A percentile compares a stretch with the other conserved stretches of the same genome.
phyloP scores from a whole-genome alignment of 495 filamentous ascomycete species.

The Podospora appendiculata region DNA sequence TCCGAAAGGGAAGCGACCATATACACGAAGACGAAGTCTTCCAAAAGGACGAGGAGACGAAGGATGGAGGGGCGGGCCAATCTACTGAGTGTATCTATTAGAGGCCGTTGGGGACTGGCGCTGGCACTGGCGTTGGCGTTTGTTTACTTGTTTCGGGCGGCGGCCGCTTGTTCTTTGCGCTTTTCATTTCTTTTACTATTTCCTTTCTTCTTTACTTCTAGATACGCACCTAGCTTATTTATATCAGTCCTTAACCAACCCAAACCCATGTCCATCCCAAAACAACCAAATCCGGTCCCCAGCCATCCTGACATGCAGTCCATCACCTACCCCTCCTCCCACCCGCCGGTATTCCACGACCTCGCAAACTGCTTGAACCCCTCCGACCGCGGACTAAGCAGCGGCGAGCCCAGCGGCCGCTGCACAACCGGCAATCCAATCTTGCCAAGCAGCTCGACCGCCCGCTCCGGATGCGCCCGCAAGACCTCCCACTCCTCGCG shows the following conservation, averaged over 20 bases:
- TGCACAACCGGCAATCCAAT: slow-evolving; percentile 48
- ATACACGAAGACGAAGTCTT: not conserved
- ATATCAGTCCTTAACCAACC: too few species aligned
- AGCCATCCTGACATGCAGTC: too few species aligned
- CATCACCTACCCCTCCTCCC: not conserved
- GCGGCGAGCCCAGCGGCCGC: not conserved
- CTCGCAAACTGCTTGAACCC: not conserved
- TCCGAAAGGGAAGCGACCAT: too few species aligned
- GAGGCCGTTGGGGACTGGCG: too few species aligned
- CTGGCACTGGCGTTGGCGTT: not conserved
- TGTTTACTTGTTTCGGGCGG: not conserved
- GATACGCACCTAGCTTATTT: too few species aligned
- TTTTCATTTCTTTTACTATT: too few species aligned
- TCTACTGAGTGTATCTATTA: not conserved
- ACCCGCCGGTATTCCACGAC: not conserved
- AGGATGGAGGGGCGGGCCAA: not conserved
- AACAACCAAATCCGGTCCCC: too few species aligned
- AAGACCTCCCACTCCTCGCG: slow-evolving; percentile 63
- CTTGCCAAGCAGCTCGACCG: slow-evolving; percentile 47
- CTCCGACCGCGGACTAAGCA: not conserved
- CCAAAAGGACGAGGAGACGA: not conserved
- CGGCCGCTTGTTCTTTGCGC: too few species aligned
- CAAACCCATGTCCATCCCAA: too few species aligned
- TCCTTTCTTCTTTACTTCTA: too few species aligned
- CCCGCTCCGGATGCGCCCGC: slow-evolving; percentile 35